Conservation (phyloP, 163 green algal species). For the Scenedesmus sp. region DNA sequence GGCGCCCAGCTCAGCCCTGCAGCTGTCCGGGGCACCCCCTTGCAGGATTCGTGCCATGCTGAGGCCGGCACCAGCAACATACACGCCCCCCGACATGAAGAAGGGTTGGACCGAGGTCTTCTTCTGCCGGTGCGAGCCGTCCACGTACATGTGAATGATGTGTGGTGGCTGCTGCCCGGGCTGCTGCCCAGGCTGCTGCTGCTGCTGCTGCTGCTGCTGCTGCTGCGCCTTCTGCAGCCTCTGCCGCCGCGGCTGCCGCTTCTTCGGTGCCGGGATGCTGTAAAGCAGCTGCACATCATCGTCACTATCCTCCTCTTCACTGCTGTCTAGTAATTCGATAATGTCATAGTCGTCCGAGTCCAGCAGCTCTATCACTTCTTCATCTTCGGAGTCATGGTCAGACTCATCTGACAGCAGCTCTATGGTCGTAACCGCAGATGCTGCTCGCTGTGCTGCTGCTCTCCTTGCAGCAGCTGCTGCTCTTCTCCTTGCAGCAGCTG, state of each 20-base stretch:
- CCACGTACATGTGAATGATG: constrained; percentile 22
- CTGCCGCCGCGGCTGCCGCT: not conserved
- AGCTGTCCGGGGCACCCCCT: constrained; percentile 27
- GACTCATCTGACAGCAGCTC: constrained; percentile 8
- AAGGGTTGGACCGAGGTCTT: not conserved
- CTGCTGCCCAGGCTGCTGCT: too few species aligned
- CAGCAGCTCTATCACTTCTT: constrained; percentile 26
- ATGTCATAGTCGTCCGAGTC: not conserved
- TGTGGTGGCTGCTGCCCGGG: not conserved
- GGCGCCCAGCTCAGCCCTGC: constrained; percentile 28
- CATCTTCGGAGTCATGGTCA: not conserved
- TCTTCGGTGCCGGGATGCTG: not conserved
- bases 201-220: constrained; percentile 10
- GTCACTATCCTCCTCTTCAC: not conserved
- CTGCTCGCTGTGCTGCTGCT: not conserved
- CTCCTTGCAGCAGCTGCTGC: not conserved
- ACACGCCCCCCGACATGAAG: constrained; percentile 23
- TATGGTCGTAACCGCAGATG: not conserved
- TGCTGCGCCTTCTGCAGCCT: constrained; percentile 6
- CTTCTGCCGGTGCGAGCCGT: not conserved
- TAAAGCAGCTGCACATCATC: constrained; percentile 9
- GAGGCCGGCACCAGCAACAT: not conserved
- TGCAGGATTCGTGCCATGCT: constrained; percentile 34
- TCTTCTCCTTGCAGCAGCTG: too few species aligned
- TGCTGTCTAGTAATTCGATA: not conserved